Conservation (phyloP, 176 grass and related monocot genomes). For the Melocanna baccifera region DNA sequence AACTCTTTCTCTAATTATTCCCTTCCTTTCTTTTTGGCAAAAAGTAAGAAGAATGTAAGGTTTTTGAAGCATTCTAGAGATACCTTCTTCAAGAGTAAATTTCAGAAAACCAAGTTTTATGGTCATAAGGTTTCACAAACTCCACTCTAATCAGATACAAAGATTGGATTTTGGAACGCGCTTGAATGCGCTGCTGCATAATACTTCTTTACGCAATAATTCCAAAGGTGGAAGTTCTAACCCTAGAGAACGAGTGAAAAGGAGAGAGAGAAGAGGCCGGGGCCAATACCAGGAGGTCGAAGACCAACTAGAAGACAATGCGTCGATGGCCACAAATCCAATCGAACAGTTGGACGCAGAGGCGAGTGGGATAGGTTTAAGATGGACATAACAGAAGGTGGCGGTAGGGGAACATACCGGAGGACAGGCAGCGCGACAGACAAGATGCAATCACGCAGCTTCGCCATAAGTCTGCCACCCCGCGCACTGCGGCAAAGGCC, state of each 20-base stretch:
- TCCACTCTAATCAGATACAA: not conserved
- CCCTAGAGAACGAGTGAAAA: not conserved
- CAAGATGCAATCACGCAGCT: not conserved
- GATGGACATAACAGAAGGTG: not conserved
- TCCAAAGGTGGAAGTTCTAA: not conserved
- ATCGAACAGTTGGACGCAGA: conserved; percentile 1
- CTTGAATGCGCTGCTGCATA: not conserved
- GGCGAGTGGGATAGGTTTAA: not conserved
- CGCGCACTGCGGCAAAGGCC: not conserved
- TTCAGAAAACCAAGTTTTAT: not conserved
- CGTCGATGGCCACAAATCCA: not conserved
- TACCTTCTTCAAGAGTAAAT: not conserved
- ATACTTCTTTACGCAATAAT: not conserved
- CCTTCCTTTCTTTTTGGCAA: too few relatives aligned
- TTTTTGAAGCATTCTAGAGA: too few relatives aligned
- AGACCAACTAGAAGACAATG: not conserved
- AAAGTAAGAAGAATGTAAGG: too few relatives aligned
- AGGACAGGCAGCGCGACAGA: not conserved
- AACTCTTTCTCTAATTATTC: too few relatives aligned
- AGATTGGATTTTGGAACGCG: not conserved
- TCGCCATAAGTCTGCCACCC: not conserved
- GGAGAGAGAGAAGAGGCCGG: not conserved
- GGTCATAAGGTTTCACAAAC: not conserved
- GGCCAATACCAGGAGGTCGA: not conserved
- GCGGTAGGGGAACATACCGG: not conserved